Evolutionary conservation across 78 protist species (phyloP).

Genomic region (Dictyostelium citrinum): DNA sequence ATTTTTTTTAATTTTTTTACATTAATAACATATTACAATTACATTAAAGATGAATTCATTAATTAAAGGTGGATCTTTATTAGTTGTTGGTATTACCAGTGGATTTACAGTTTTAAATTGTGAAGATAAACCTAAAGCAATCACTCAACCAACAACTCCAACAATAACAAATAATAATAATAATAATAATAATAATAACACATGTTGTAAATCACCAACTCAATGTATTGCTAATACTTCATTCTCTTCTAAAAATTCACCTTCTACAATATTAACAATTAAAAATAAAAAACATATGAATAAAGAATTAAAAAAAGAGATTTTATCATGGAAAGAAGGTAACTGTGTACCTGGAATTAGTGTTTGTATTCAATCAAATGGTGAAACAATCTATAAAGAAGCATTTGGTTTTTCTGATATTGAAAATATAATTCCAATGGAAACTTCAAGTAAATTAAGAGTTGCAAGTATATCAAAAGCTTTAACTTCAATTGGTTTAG

Average conservation of each 20-base stretch:
- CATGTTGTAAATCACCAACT: not conserved
- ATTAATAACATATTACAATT: not conserved
- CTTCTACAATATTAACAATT: not conserved
- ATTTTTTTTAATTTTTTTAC: not conserved
- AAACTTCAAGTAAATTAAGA: constrained; percentile 25
- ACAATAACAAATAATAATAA: no score
- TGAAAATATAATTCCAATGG: constrained; percentile 39
- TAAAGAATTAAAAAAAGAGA: not conserved
- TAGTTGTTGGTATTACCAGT: not conserved
- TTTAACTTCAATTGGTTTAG: constrained; percentile 21
- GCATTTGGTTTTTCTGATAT: constrained; percentile 34
- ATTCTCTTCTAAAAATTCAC: not conserved
- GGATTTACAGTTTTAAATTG: not conserved
- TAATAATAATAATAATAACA: no score
- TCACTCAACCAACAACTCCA: not conserved
- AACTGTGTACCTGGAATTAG: constrained; percentile 29
- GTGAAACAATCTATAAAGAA: constrained; percentile 5
- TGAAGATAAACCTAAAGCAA: not conserved
- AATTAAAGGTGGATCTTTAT: not conserved
- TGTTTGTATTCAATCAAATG: constrained; percentile 23
- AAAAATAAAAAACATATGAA: not conserved
- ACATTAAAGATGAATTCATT: not conserved
- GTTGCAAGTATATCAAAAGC: constrained; percentile 55
- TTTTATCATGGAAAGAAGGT: constrained; percentile 40
- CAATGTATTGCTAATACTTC: not conserved